A percentile compares a stretch with the other conserved stretches of the same genome.
These are phyloP conservation scores for Mycena latifolia DNA, from an alignment of 768 basidiomycete species.

Conservation along the genomic window DNA sequence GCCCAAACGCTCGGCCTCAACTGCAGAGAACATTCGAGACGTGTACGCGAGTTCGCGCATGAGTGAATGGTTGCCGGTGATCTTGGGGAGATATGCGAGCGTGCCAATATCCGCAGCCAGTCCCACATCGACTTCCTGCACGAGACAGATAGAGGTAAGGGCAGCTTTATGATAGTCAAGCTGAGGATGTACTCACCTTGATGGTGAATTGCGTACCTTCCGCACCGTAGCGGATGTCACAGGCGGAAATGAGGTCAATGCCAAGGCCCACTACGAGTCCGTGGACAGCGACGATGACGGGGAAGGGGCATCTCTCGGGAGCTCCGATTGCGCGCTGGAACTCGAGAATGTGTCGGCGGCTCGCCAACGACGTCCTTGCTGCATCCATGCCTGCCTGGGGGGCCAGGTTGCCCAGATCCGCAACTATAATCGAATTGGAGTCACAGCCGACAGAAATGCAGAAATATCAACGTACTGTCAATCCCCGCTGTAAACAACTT, in stretches of 20 bases:
- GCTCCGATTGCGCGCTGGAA: slow-evolving; percentile 82
- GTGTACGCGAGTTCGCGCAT: slow-evolving; percentile 85
- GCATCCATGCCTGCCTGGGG: slow-evolving; percentile 63
- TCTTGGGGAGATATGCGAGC: slow-evolving; percentile 83
- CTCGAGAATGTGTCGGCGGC: slow-evolving; percentile 59
- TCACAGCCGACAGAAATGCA: background rate
- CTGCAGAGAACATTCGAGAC: slow-evolving; percentile 73
- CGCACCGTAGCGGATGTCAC: slow-evolving; percentile 85
- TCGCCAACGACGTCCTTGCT: slow-evolving; percentile 63
- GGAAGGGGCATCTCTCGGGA: slow-evolving; percentile 77
- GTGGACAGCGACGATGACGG: slow-evolving; percentile 87
- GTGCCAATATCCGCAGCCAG: slow-evolving; percentile 92
- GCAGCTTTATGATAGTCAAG: too few relatives aligned
- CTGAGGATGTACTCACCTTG: too few relatives aligned
- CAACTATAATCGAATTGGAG: slow-evolving; percentile 2
- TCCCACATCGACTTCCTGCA: slow-evolving; percentile 90
- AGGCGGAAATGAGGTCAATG: slow-evolving; percentile 78
- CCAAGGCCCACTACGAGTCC: slow-evolving; percentile 83
- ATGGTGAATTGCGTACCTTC: slow-evolving; percentile 74
- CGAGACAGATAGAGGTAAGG: too few relatives aligned
- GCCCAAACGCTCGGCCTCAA: slow-evolving; percentile 48
- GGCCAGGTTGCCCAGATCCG: slow-evolving; percentile 24
- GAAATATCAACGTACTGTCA: slow-evolving; percentile 66
- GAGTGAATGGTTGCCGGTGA: slow-evolving; percentile 80
- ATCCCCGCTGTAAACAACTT: slow-evolving; percentile 89